These are phyloP conservation scores for Neopestalotiopsis sp. DNA, from an alignment of 2,329 filamentous ascomycete genomes.

Conservation along the genomic window DNA sequence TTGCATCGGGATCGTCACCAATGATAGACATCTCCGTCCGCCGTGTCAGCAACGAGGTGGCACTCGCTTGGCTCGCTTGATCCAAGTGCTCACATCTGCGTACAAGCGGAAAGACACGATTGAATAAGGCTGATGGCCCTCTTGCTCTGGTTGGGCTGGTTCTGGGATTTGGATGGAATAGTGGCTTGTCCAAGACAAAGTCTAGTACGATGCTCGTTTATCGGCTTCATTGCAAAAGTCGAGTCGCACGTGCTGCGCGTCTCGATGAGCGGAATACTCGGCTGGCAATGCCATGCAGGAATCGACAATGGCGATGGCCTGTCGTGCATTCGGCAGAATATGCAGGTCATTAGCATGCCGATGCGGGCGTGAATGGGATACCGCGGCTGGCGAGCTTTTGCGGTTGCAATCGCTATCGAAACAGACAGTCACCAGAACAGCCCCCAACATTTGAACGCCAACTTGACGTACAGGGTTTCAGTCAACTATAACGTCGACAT, in stretches of 20 bases:
- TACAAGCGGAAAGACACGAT: not conserved
- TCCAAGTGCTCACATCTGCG: slow-evolving; percentile 10
- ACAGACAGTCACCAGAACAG: not conserved
- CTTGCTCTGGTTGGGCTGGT: not conserved
- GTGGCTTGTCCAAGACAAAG: not conserved
- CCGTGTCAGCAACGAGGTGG: slow-evolving; percentile 6
- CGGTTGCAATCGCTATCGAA: not conserved
- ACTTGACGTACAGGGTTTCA: not conserved
- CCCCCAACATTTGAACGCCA: not conserved
- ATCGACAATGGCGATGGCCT: not conserved
- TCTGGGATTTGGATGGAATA: not conserved
- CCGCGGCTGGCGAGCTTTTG: not conserved
- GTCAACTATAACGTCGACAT: not conserved
- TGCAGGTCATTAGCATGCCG: slow-evolving; percentile 6
- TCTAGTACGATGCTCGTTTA: not conserved
- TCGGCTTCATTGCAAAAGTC: not conserved
- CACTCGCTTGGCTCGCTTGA: slow-evolving; percentile 3
- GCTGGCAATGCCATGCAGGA: not conserved
- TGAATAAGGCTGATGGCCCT: slow-evolving; percentile 1
- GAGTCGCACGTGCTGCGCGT: not conserved
- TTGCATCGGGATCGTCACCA: slow-evolving; percentile 8
- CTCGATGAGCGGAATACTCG: not conserved
- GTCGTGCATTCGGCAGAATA: not conserved
- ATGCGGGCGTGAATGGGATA: not conserved
- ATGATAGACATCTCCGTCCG: slow-evolving; percentile 3